Evolutionary conservation across 2,329 filamentous ascomycete species (phyloP).

Genomic region (Calcarisporium arbuscula): DNA sequence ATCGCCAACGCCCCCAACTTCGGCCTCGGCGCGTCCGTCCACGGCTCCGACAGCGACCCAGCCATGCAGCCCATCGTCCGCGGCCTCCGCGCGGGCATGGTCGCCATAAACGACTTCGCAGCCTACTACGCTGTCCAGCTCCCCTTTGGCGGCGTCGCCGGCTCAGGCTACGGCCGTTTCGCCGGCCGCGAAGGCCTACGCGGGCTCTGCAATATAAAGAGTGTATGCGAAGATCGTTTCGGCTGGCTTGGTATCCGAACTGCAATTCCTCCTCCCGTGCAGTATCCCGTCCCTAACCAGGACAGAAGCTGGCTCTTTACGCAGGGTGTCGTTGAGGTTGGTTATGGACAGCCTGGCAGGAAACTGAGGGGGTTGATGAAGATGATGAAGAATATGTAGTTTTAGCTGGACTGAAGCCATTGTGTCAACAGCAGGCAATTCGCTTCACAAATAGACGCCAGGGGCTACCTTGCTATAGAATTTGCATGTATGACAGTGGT

Average conservation of each 20-base stretch:
- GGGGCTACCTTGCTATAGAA: too few relatives aligned
- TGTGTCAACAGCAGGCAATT: too few relatives aligned
- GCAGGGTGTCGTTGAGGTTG: slow-evolving; percentile 53
- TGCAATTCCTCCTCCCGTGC: slow-evolving; percentile 70
- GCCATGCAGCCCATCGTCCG: slow-evolving; percentile 59
- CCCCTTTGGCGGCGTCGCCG: slow-evolving; percentile 86
- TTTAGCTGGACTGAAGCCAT: too few relatives aligned
- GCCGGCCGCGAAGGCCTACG: slow-evolving; percentile 84
- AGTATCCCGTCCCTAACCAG: slow-evolving; percentile 70
- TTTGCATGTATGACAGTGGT: too few relatives aligned
- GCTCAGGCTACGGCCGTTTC: slow-evolving; percentile 89
- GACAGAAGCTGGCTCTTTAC: slow-evolving; percentile 59
- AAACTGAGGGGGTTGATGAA: slow-evolving; percentile 34
- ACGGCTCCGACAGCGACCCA: slow-evolving; percentile 58
- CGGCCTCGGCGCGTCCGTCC: slow-evolving; percentile 83
- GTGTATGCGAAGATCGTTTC: slow-evolving; percentile 71
- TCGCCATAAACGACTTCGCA: slow-evolving; percentile 92
- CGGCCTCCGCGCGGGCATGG: slow-evolving; percentile 77
- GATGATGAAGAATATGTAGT: slow-evolving; percentile 37
- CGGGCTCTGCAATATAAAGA: slow-evolving; percentile 81
- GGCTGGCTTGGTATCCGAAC: slow-evolving; percentile 61
- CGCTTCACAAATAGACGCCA: too few relatives aligned
- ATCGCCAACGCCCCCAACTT: slow-evolving; percentile 82
- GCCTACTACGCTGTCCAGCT: slow-evolving; percentile 90
- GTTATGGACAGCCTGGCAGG: slow-evolving; percentile 41